Base-by-base conservation (phyloP, 208 protist genomes). In the Leishmania tarentolae region DNA sequence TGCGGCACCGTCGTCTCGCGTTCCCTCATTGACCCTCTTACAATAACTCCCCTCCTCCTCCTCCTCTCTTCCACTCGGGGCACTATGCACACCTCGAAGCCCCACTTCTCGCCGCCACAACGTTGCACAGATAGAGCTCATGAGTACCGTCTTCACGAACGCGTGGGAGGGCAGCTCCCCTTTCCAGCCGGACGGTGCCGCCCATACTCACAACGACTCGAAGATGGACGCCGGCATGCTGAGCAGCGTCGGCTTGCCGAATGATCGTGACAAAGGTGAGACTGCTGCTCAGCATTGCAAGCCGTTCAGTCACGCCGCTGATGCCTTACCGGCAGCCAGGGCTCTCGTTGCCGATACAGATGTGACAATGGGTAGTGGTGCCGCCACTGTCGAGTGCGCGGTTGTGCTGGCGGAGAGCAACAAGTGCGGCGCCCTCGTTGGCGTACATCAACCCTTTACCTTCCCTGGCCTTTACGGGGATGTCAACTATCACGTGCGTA, bases 401-500 rank as follows among this genome's bases (percentile, higher is more conserved):
- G 17, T 76, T 40, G 50, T 76, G 71, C 17, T 76, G 68, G 42
- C 37, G 5, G 21, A 46, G 15, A 59, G 76, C 37, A 68, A 46
- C 24, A 71, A 44, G 17, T 42, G 61, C 2, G 76, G 59, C 24
- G 76, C 59, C 44, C 19, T 79, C 44, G 59, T 79, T 17, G 52
- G 8, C 6, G 56, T 63, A 21, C 37, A 47, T 1, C 42, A 57
- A 8, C 59, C 59, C 46, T 0, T 15, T 8, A 56, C 50, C 68
- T 91, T 89, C 61, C 75, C 86, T 8, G 87, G 90, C 8, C 31
- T 91, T 53, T 94, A 93, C 87, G 84, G 94, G 6, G 87, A 94
- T 71, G 91, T 94, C 3, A 83, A 80, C 44, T 97, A 91, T 80
- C 91, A 88, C 47, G 81, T 95, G 59, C 77, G 73, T 17, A 95